These are phyloP conservation scores for Trichophyton schoenleinii DNA, from an alignment of 2,329 filamentous ascomycete species.

Conservation along the genomic window DNA sequence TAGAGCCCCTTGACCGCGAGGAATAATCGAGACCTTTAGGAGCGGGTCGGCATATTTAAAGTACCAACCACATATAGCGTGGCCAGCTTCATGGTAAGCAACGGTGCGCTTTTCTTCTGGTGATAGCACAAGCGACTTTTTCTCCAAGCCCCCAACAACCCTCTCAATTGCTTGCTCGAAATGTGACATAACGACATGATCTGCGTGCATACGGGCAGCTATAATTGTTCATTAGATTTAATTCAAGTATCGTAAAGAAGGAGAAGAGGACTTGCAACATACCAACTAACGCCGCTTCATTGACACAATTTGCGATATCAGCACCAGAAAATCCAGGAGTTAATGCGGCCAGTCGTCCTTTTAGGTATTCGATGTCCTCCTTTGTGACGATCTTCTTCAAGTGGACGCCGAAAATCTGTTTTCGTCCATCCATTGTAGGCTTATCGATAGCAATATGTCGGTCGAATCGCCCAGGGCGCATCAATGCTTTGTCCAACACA, in stretches of 20 bases:
- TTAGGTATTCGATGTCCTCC: conserved; percentile 76
- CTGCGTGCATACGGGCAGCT: conserved; percentile 75
- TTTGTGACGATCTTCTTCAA: conserved; percentile 87
- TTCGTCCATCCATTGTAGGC: conserved; percentile 90
- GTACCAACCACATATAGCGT: conserved; percentile 98
- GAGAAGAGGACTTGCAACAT: conserved; percentile 27
- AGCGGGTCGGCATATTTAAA: conserved; percentile 93
- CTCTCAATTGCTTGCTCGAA: conserved; percentile 98
- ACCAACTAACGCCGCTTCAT: conserved; percentile 94
- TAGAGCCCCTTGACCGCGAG: conserved; percentile 80
- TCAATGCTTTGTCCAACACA: conserved; percentile 84
- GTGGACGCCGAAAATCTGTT: conserved; percentile 93
- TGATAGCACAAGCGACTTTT: conserved; percentile 87
- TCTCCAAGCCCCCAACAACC: conserved; percentile 90
- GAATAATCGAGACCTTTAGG: conserved; percentile 97
- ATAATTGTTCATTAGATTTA: conserved; percentile 9
- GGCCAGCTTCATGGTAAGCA: conserved; percentile 94
- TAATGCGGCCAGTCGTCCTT: conserved; percentile 77
- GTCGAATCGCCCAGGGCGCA: conserved; percentile 94
- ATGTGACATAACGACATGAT: conserved; percentile 72
- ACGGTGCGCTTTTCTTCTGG: conserved; percentile 92
- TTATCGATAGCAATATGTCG: conserved; percentile 90
- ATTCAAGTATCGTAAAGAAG: background rate
- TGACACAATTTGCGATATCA: conserved; percentile 96
- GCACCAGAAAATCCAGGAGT: conserved; percentile 96